phyloP scores from a whole-genome alignment of 768 basidiomycete genomes.

The Cystobasidium tubakii region DNA sequence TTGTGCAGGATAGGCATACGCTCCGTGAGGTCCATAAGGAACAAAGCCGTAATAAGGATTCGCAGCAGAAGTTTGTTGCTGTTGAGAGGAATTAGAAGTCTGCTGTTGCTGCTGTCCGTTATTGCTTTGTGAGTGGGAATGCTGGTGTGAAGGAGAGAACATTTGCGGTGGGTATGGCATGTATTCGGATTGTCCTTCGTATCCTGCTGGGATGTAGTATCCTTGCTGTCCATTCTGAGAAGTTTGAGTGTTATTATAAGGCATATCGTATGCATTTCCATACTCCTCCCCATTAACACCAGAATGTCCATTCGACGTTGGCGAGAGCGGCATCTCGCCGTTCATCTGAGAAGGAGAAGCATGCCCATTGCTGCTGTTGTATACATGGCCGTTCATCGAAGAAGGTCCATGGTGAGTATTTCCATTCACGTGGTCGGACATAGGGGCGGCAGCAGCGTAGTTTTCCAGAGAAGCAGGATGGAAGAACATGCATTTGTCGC shows the following conservation, averaged over 20 bases:
- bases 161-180: background rate
- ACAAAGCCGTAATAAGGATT: slow-evolving; percentile 4
- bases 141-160: background rate
- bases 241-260: background rate
- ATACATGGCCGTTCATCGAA: slow-evolving; percentile 4
- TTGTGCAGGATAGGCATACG: background rate
- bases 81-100: background rate
- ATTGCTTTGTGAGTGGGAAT: background rate
- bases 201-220: slow-evolving; percentile 1
- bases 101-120: background rate
- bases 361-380: background rate
- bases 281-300: background rate
- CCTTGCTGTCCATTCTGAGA: background rate
- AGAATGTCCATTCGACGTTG: background rate
- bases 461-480: slow-evolving; percentile 9
- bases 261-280: background rate
- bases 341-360: slow-evolving; percentile 1
- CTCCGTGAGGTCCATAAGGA: background rate
- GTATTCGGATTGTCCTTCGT: background rate
- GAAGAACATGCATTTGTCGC: slow-evolving; percentile 31
- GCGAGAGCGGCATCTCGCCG: background rate
- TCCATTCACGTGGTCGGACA: slow-evolving; percentile 1
- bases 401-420: background rate
- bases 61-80: background rate
- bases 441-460: slow-evolving; percentile 8